Conservation (phyloP, 192 early-diverging fungal genomes). For the Geranomyces variabilis region DNA sequence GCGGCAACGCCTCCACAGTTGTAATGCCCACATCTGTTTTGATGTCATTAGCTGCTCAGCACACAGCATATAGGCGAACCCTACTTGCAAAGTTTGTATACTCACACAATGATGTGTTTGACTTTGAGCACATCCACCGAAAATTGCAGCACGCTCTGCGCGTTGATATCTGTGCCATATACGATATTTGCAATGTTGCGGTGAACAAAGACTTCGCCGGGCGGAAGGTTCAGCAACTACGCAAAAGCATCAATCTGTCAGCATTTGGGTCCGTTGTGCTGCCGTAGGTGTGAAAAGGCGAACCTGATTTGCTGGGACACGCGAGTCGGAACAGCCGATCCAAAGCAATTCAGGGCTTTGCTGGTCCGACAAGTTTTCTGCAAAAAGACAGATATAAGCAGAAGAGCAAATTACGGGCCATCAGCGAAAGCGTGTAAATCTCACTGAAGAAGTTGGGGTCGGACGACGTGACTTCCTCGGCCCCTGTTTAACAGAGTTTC, state of each 20-base stretch:
- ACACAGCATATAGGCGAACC: too few species aligned
- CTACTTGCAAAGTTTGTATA: conserved; percentile 22
- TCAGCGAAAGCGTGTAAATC: neutral
- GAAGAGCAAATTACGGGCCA: neutral
- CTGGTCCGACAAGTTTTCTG: too few species aligned
- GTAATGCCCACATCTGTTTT: conserved; percentile 40
- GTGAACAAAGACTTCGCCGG: conserved; percentile 89
- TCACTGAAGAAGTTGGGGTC: neutral
- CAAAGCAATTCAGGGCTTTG: conserved; percentile 60
- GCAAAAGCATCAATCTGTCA: neutral
- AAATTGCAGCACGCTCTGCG: conserved; percentile 82
- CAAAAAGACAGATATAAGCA: neutral
- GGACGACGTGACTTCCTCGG: neutral
- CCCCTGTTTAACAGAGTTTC: too few species aligned
- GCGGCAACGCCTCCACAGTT: conserved; percentile 49
- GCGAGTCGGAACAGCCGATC: conserved; percentile 91
- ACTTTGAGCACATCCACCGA: conserved; percentile 87
- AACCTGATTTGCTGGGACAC: conserved; percentile 67
- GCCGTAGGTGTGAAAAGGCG: neutral
- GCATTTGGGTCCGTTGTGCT: too few species aligned
- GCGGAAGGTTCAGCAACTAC: conserved; percentile 24
- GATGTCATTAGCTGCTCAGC: too few species aligned
- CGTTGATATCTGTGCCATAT: conserved; percentile 75
- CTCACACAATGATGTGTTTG: conserved; percentile 86
- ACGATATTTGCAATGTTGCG: conserved; percentile 95